These are phyloP conservation scores for Quercus gilva DNA, from an alignment of 306 rosid genomes.

Conservation along the genomic window DNA sequence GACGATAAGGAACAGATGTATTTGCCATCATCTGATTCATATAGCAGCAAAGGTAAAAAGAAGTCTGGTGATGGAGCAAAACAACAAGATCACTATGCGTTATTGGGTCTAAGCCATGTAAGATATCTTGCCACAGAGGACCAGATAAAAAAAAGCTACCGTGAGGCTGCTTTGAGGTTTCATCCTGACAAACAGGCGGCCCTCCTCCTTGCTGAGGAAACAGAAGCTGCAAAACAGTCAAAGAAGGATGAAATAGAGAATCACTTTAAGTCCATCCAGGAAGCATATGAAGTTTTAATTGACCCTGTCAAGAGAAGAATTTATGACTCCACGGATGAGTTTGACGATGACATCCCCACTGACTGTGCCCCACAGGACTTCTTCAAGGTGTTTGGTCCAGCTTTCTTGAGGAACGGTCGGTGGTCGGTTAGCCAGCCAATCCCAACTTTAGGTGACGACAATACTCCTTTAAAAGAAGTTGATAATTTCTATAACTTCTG, in stretches of 20 bases:
- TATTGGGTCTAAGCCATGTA: constrained; percentile 83
- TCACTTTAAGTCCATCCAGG: constrained; percentile 88
- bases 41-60: constrained; percentile 88
- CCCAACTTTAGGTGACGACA: constrained; percentile 87
- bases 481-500: constrained; percentile 86
- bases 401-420: constrained; percentile 93
- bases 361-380: constrained; percentile 95
- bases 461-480: constrained; percentile 55
- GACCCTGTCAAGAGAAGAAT: constrained; percentile 89
- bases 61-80: constrained; percentile 67
- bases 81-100: constrained; percentile 94
- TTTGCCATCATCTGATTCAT: constrained; percentile 70
- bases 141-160: constrained; percentile 84
- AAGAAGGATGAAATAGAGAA: constrained; percentile 87
- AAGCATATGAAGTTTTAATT: constrained; percentile 77
- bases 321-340: constrained; percentile 97
- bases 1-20: constrained; percentile 62
- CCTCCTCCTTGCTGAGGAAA: constrained; percentile 76
- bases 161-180: constrained; percentile 89
- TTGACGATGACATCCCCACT: constrained; percentile 92
- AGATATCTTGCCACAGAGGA: constrained; percentile 97
- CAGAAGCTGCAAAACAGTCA: constrained; percentile 75
- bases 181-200: constrained; percentile 98
- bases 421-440: constrained; percentile 86
- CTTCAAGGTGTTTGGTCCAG: constrained; percentile 90